Percentiles rank a stretch among this genome's conserved stretches.
Evolutionary conservation across 805 yeast species (phyloP).

Genomic region (Wickerhamiella spandovensis): DNA sequence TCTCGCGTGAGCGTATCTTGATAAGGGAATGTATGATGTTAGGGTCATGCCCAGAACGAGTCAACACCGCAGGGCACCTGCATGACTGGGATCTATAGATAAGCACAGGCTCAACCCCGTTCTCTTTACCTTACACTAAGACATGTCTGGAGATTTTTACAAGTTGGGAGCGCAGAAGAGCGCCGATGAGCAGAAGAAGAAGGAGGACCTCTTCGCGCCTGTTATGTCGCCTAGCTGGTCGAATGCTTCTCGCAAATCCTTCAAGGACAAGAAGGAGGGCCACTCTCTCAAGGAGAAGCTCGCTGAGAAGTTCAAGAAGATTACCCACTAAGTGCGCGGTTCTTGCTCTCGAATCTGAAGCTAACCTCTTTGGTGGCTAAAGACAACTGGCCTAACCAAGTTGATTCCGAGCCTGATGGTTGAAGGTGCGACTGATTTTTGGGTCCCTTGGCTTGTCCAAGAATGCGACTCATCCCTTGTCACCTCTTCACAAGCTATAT

Average conservation of each 20-base stretch:
- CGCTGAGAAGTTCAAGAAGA: slow-evolving; percentile 1
- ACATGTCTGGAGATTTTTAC: not conserved
- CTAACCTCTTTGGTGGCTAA: too few species aligned
- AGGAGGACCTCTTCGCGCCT: slow-evolving; percentile 17
- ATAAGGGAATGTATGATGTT: not conserved
- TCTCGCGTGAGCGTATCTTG: not conserved
- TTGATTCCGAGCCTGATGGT: not conserved
- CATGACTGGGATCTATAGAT: not conserved
- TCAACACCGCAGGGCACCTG: not conserved
- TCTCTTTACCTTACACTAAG: not conserved
- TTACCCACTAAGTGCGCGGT: not conserved
- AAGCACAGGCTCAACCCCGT: not conserved
- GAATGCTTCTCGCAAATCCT: slow-evolving; percentile 6
- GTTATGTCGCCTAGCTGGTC: slow-evolving; percentile 23
- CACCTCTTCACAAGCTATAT: not conserved
- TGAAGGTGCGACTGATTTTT: not conserved
- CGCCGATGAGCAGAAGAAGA: slow-evolving; percentile 4
- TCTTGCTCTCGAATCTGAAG: not conserved
- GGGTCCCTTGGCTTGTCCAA: not conserved
- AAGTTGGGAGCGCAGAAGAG: not conserved
- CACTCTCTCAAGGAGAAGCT: slow-evolving; percentile 15
- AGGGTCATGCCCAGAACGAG: not conserved
- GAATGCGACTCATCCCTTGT: not conserved
- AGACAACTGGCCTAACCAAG: too few species aligned
- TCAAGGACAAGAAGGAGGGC: slow-evolving; percentile 3